A percentile compares a stretch with the other conserved stretches of the same genome.
phyloP scores from a whole-genome alignment of 352 stramenopile species.

The Globisporangium megalacanthum region DNA sequence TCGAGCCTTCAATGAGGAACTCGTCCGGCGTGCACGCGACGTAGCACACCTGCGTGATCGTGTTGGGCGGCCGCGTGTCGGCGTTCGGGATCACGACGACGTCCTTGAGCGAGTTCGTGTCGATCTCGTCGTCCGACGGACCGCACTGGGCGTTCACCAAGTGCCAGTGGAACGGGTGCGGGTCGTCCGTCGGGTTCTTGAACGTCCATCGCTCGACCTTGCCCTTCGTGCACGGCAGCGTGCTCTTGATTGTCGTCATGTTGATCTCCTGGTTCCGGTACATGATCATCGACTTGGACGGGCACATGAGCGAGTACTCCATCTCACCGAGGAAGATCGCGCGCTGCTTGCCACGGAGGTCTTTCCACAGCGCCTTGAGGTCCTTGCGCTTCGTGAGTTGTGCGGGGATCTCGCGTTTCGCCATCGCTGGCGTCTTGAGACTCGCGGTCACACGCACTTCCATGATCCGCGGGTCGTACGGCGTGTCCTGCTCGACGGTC shows the following conservation, averaged over 20 bases:
- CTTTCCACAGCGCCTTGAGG: constrained; percentile 44
- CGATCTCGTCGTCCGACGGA: constrained; percentile 49
- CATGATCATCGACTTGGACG: constrained; percentile 35
- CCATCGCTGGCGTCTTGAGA: constrained; percentile 37
- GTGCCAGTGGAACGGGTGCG: constrained; percentile 76
- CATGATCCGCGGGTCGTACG: constrained; percentile 50
- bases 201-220: constrained; percentile 80
- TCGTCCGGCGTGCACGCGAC: constrained; percentile 67
- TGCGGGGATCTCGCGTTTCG: constrained; percentile 26
- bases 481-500: constrained; percentile 31
- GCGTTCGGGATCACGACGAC: constrained; percentile 74
- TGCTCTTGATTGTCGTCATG: constrained; percentile 38
- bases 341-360: constrained; percentile 44
- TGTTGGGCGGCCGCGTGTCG: constrained; percentile 23
- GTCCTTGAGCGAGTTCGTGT: constrained; percentile 66
- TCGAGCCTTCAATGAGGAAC: constrained; percentile 51
- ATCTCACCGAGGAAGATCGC: constrained; percentile 52
- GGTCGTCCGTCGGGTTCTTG: constrained; percentile 70
- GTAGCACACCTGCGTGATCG: constrained; percentile 67
- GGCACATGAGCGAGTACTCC: constrained; percentile 34
- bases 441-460: constrained; percentile 34
- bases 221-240: constrained; percentile 52
- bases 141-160: constrained; percentile 71
- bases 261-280: constrained; percentile 54
- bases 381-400: constrained; percentile 41